Evolutionary conservation across 768 basidiomycete genomes (phyloP).

Genomic region (Mycena galericulata): DNA sequence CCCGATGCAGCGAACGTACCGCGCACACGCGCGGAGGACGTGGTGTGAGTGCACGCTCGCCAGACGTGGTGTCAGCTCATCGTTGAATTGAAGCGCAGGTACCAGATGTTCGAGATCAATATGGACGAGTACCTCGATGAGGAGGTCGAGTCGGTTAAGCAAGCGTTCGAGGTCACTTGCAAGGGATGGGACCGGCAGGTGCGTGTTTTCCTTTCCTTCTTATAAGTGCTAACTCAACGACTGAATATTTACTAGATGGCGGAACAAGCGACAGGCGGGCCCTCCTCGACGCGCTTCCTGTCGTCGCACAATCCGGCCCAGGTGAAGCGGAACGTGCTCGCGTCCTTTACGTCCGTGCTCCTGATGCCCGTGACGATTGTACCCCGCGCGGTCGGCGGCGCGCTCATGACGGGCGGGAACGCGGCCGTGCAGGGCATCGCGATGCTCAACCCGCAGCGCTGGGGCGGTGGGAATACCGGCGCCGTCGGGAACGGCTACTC

Average conservation of each 20-base stretch:
- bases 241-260: slow-evolving; percentile 16
- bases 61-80: slow-evolving; percentile 25
- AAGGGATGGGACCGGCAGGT: slow-evolving; percentile 86
- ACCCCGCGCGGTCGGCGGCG: slow-evolving; percentile 81
- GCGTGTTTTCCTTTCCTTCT: slow-evolving; percentile 7
- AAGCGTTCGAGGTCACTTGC: slow-evolving; percentile 78
- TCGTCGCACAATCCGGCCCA: slow-evolving; percentile 89
- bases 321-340: slow-evolving; percentile 92
- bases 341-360: slow-evolving; percentile 91
- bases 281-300: slow-evolving; percentile 72
- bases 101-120: slow-evolving; percentile 93
- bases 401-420: slow-evolving; percentile 74
- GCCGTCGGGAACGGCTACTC: slow-evolving; percentile 47
- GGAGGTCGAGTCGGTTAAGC: slow-evolving; percentile 87
- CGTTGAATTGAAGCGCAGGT: slow-evolving; percentile 61
- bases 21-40: slow-evolving; percentile 77
- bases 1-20: slow-evolving; percentile 56
- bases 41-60: slow-evolving; percentile 68
- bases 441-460: slow-evolving; percentile 92
- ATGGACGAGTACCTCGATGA: slow-evolving; percentile 99
- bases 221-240: slow-evolving; percentile 10
- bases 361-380: slow-evolving; percentile 97
- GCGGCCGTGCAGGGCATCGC: slow-evolving; percentile 87
- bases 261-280: slow-evolving; percentile 32
- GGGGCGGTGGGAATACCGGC: slow-evolving; percentile 63